Base-by-base conservation (phyloP, 208 protist genomes). In the Trypanosoma brucei region DNA sequence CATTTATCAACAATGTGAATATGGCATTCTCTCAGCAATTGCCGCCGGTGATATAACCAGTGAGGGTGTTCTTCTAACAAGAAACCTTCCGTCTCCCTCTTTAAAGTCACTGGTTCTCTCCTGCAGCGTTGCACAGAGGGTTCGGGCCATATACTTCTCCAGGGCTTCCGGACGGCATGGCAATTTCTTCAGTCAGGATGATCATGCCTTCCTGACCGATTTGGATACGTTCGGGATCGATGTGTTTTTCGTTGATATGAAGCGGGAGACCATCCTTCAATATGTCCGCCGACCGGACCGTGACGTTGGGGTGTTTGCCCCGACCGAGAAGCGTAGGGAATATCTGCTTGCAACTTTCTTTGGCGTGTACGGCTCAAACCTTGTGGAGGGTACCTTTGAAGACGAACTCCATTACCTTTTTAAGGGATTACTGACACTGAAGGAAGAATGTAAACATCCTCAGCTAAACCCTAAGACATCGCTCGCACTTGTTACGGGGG, bases 341-440 rank as follows among this genome's bases (percentile, higher is more conserved):
- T 97, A 94, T 76, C 34, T 95, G 11, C 52, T 82, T 37, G 90
- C 92, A 6, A 95, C 88, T 14, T 91, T 93, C 60, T 95, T 97
- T 55, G 92, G 92, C 42, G 88, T 97, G 35, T 97, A 97, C 75
- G 92, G 92, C 46, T 94, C 86, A 7, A 97, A 97, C 76, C 72
- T 97, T 11, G 75, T 96, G 13, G 89, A 89, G 9, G 92, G 92
- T 37, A 84, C 94, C 71, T 96, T 97, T 63, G 92, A 96, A 64
- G 84, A 81, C 9, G 92, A 97, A 68, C 84, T 97, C 8, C 76
- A 79, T 62, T 75, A 77, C 44, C 63, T 97, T 40, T 75, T 97
- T 7, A 84, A 87, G 55, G 90, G 92, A 44, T 82, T 97, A 45
- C 61, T 86, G 56, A 81, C 85, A 34, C 61, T 97, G 38, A 79